Evolutionary conservation across 139 green algal species (phyloP).

Genomic region (Yamagishiella unicocca): DNA sequence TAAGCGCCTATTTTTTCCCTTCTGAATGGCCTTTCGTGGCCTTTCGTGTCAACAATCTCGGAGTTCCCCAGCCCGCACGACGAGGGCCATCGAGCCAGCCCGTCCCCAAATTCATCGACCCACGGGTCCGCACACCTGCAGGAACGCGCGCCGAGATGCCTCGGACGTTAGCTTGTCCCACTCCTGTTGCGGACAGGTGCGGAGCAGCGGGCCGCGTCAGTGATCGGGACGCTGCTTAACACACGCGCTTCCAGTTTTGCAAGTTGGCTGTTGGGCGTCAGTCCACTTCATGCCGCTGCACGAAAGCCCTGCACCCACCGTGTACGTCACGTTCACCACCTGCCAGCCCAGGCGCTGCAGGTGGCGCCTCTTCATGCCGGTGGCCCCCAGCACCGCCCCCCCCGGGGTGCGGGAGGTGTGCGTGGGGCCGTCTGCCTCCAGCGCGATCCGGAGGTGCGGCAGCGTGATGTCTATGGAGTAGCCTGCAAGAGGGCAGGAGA

Average conservation of each 20-base stretch:
- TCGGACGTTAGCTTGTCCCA: conserved; percentile 47
- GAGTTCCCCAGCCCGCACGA: too few species aligned
- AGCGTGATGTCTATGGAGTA: conserved; percentile 68
- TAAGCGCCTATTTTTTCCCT: too few species aligned
- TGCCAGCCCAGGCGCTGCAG: conserved; percentile 67
- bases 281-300: too few species aligned
- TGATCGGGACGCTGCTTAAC: too few species aligned
- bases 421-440: conserved; percentile 75
- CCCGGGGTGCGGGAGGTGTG: conserved; percentile 62
- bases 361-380: conserved; percentile 70
- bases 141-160: not conserved
- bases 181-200: not conserved
- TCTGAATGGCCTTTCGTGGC: too few species aligned
- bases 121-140: conserved; percentile 35
- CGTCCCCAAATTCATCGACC: too few species aligned
- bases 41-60: too few species aligned
- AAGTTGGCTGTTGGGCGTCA: too few species aligned
- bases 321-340: conserved; percentile 57
- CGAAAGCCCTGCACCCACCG: not conserved
- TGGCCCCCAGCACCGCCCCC: conserved; percentile 55
- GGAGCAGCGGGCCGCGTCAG: not conserved
- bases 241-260: too few species aligned
- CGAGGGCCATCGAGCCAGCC: too few species aligned
- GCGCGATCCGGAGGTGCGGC: conserved; percentile 55
- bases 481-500: conserved; percentile 37